Percentiles rank a stretch among this genome's conserved stretches.
Conservation (phyloP, 768 basidiomycete genomes). For the Russula earlei region DNA sequence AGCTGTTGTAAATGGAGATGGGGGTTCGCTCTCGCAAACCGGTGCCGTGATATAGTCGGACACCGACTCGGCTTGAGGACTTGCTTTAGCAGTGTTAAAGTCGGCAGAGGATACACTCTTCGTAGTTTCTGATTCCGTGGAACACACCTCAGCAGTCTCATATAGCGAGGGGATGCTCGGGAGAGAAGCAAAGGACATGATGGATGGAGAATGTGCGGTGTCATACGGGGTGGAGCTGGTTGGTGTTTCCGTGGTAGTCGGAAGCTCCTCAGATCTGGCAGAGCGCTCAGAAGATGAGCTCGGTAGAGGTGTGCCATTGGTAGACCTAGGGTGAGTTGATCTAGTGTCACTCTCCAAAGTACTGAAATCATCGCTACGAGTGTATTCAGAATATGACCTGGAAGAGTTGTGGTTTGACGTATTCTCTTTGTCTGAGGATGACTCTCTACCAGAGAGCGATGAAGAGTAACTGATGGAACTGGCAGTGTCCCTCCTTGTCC, state of each 20-base stretch:
- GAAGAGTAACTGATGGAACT: conserved; percentile 39
- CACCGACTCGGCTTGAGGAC: conserved; percentile 27
- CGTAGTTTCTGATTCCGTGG: conserved; percentile 23
- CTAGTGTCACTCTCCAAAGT: conserved; percentile 18
- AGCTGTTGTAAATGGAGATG: conserved; percentile 44
- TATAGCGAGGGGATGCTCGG: conserved; percentile 49
- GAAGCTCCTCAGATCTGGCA: conserved; percentile 27
- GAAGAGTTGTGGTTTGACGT: conserved; percentile 26
- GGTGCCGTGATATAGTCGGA: conserved; percentile 38
- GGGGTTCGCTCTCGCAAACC: conserved; percentile 30
- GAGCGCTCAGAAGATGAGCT: conserved; percentile 26
- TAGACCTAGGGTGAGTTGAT: conserved; percentile 13
- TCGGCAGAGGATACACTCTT: conserved; percentile 7
- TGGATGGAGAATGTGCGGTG: conserved; percentile 35
- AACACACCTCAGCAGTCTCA: conserved; percentile 27
- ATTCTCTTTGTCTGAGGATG: conserved; percentile 52
- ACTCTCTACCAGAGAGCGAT: conserved; percentile 32
- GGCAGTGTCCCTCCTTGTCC: conserved; percentile 36
- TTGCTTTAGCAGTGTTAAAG: conserved; percentile 16
- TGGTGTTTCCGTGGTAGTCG: conserved; percentile 22
- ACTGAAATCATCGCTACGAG: conserved; percentile 18
- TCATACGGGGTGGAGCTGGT: conserved; percentile 31
- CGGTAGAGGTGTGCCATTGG: conserved; percentile 22
- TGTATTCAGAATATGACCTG: conserved; percentile 23
- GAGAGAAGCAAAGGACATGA: conserved; percentile 45